These are phyloP conservation scores for Trypanosoma grayi DNA, from an alignment of 208 protist genomes.

Conservation along the genomic window DNA sequence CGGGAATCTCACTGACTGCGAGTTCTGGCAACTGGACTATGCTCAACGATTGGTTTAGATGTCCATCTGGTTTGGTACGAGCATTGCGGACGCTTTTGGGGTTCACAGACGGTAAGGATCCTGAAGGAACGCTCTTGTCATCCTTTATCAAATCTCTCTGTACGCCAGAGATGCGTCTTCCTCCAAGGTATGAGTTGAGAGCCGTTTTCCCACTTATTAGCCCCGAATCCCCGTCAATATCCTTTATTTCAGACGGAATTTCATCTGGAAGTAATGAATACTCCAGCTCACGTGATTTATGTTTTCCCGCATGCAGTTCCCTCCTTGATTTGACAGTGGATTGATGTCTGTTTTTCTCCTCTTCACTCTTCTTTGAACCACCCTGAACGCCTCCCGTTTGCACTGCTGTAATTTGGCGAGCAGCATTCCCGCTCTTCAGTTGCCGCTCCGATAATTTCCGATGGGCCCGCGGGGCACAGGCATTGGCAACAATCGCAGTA, in stretches of 20 bases:
- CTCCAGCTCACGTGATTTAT: slow-evolving; percentile 18
- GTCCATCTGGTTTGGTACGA: background rate
- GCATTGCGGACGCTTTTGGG: background rate
- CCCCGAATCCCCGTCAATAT: background rate
- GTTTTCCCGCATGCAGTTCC: background rate
- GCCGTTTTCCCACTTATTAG: background rate
- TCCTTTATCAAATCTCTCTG: background rate
- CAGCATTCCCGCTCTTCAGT: too few species aligned
- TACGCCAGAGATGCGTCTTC: background rate
- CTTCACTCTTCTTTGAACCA: background rate
- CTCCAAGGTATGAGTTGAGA: background rate
- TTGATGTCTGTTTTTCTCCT: background rate
- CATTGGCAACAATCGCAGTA: background rate
- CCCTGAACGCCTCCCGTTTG: too few species aligned
- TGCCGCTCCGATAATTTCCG: background rate
- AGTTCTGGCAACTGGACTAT: slow-evolving; percentile 12
- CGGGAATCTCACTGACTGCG: slow-evolving; percentile 4
- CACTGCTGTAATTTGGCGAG: too few species aligned
- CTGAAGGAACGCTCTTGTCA: background rate
- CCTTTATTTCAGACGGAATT: slow-evolving; percentile 8
- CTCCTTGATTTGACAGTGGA: background rate
- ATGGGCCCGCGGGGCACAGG: background rate
- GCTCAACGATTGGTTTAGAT: background rate
- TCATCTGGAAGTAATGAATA: slow-evolving; percentile 23
- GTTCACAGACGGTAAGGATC: background rate